Evolutionary conservation across 2,329 filamentous ascomycete genomes (phyloP), one percentile per base, ranked within the genome.

Genomic region (Calonectria hongkongensis): DNA sequence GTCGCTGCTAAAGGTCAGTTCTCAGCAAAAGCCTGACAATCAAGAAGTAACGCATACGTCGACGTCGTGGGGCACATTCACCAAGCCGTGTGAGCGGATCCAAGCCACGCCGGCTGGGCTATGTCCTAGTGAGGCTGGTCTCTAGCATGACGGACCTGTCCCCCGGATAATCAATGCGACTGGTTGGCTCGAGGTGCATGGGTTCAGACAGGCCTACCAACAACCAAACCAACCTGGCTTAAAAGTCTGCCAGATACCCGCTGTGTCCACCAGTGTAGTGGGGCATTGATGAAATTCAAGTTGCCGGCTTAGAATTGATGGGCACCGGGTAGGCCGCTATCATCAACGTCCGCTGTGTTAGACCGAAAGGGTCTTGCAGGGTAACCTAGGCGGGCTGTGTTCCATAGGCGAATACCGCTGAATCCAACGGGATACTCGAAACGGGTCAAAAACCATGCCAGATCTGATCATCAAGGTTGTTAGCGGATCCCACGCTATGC

Each of bases 391-490:
- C 36, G n/a, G 28, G 27, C 21, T 51, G 39, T 43, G 47, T 36
- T 3, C 33, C 33, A 56, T 67, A 39, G 63, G 63, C 43, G 54
- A 60, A 36, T 45, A 18, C 51, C 54, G 36, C 27, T 39, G 45
- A 36, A 66, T 70, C 60, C 62, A 60, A 70, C 48, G 51, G 50
- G 50, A 65, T 47, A 54, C 63, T 62, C 45, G 25, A 47, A 62
- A 48, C 30, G 51, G 66, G 63, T 39, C 64, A 70, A 43, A 54
- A 50, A 65, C 56, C 18, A 60, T 51, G 56, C 41, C 58, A 71
- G 65, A 73, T 73, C 65, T 71, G 72, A 73, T 73, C 72, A 73
- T 73, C 72, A 73, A 73, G 72, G 72, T 73, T 66, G 45, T 45
- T 65, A 73, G 68, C 72, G 72, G 68, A 73, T 71, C 68, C 71